These are phyloP conservation scores for Kwoniella shivajii DNA, from an alignment of 1,284 basidiomycete genomes.

Conservation along the genomic window DNA sequence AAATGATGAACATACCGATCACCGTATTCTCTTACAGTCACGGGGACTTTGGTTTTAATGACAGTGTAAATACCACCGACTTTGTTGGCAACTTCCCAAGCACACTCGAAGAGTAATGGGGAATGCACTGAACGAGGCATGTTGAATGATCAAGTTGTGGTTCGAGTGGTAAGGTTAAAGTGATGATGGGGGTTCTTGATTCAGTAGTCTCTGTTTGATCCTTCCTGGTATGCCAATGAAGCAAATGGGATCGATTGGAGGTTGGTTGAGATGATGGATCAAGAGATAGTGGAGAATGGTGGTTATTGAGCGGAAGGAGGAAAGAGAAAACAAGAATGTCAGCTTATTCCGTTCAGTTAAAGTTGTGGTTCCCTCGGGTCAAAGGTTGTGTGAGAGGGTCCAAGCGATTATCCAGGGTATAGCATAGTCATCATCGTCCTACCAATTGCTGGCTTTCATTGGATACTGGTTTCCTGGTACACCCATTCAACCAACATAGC, in stretches of 20 bases:
- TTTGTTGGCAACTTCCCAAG: slow-evolving; percentile 95
- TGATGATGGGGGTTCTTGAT: not conserved
- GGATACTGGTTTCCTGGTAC: too few relatives aligned
- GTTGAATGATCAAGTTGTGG: not conserved
- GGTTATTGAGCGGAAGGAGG: too few relatives aligned
- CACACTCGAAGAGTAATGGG: slow-evolving; percentile 81
- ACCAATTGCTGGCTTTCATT: too few relatives aligned
- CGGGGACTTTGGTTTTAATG: slow-evolving; percentile 98
- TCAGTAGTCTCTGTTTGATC: not conserved
- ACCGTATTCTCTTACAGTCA: slow-evolving; percentile 85
- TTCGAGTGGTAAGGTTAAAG: not conserved
- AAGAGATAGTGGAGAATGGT: too few relatives aligned
- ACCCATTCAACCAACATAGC: too few relatives aligned
- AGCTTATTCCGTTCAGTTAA: not conserved
- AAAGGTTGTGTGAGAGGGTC: not conserved
- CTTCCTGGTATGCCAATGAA: not conserved
- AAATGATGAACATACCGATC: slow-evolving; percentile 43
- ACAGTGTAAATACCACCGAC: slow-evolving; percentile 99
- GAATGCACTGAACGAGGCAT: slow-evolving; percentile 70
- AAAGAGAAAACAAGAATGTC: not conserved
- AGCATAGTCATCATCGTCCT: not conserved
- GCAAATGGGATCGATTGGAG: not conserved
- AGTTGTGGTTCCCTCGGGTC: not conserved
- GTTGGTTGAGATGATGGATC: not conserved
- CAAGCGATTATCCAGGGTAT: too few relatives aligned